phyloP scores from a whole-genome alignment of 768 basidiomycete species.

The Suillus hirtellus region DNA sequence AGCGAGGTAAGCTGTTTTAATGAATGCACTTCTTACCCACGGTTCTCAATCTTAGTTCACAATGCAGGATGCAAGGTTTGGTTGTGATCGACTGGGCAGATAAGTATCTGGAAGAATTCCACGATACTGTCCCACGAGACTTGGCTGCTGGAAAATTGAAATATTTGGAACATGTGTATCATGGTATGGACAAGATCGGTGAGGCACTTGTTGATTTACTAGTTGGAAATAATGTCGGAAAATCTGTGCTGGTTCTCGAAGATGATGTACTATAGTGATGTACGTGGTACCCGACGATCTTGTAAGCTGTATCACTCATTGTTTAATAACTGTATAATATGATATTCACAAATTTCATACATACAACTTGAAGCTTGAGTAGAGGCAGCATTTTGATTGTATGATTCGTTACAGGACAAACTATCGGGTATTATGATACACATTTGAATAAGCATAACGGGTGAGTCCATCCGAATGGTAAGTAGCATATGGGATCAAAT shows the following conservation, averaged over 20 bases:
- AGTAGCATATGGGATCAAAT: not conserved
- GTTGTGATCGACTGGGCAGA: slow-evolving; percentile 14
- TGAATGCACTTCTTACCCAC: not conserved
- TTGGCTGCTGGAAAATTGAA: slow-evolving; percentile 49
- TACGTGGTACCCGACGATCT: not conserved
- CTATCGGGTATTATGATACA: not conserved
- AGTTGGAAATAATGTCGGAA: slow-evolving; percentile 37
- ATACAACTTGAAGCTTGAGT: not conserved
- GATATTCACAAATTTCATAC: not conserved
- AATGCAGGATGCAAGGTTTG: slow-evolving; percentile 7
- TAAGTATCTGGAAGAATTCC: slow-evolving; percentile 45
- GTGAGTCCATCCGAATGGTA: not conserved
- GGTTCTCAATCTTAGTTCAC: not conserved
- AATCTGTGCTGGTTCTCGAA: slow-evolving; percentile 19
- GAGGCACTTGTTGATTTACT: slow-evolving; percentile 40
- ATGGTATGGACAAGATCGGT: slow-evolving; percentile 43
- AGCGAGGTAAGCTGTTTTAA: not conserved
- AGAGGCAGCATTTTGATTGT: not conserved
- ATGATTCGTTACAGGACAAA: not conserved
- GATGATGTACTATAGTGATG: not conserved
- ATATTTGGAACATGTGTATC: slow-evolving; percentile 44
- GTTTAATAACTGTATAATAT: not conserved
- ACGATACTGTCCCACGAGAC: slow-evolving; percentile 38
- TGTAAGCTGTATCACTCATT: not conserved
- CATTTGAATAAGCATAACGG: not conserved